Evolutionary conservation across 352 stramenopile species (phyloP).

Genomic region (Phytophthora pini): DNA sequence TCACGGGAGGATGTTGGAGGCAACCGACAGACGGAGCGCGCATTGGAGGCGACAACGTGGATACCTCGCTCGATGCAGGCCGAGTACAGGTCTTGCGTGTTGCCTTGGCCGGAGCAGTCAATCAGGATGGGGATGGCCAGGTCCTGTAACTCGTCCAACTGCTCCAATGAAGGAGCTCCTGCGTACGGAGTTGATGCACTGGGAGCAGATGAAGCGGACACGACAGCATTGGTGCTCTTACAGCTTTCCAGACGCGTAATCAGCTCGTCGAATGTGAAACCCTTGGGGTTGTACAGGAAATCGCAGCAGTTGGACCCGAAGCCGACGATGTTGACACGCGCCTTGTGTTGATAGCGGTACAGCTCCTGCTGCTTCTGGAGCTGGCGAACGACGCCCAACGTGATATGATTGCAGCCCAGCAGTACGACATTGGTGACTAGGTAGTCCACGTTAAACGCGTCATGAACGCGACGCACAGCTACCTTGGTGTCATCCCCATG

Average conservation of each 20-base stretch:
- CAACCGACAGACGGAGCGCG: slow-evolving; percentile 57
- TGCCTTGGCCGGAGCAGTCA: slow-evolving; percentile 70
- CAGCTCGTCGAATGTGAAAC: slow-evolving; percentile 61
- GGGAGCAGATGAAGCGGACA: slow-evolving; percentile 23
- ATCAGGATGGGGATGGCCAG: slow-evolving; percentile 75
- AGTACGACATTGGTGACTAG: slow-evolving; percentile 77
- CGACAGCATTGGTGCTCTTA: slow-evolving; percentile 39
- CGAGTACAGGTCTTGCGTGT: slow-evolving; percentile 61
- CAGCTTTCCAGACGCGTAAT: slow-evolving; percentile 47
- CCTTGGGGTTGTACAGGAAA: slow-evolving; percentile 64
- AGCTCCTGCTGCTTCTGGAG: slow-evolving; percentile 65
- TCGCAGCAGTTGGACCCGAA: slow-evolving; percentile 70
- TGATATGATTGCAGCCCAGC: slow-evolving; percentile 78
- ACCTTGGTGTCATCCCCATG: slow-evolving; percentile 73
- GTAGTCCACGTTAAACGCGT: slow-evolving; percentile 84
- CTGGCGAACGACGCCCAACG: slow-evolving; percentile 65
- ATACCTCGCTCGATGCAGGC: slow-evolving; percentile 74
- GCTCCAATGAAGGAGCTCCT: slow-evolving; percentile 51
- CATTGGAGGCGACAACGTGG: slow-evolving; percentile 78
- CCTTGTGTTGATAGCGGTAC: slow-evolving; percentile 75
- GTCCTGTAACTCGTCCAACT: slow-evolving; percentile 69
- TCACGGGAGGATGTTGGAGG: slow-evolving; percentile 63
- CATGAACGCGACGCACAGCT: slow-evolving; percentile 76
- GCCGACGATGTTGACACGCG: slow-evolving; percentile 70
- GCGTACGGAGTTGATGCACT: slow-evolving; percentile 32